Percentiles rank a stretch among this genome's conserved stretches.
Evolutionary conservation across 768 basidiomycete species (phyloP).

Genomic region (Kwoniella sp.): DNA sequence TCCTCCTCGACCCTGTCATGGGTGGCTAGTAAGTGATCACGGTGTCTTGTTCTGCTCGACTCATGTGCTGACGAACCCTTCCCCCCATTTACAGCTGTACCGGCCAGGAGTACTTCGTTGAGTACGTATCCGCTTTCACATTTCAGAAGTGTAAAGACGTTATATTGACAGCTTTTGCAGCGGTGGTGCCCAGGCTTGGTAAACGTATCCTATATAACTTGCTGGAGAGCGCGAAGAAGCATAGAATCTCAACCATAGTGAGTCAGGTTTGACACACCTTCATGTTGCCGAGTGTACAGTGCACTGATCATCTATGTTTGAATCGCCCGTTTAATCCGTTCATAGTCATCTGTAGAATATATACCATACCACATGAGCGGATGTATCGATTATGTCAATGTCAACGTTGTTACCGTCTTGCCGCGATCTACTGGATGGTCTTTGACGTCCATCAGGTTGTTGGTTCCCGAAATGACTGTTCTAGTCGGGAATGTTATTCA

Average conservation of each 20-base stretch:
- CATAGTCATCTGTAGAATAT: background rate
- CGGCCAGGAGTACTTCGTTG: conserved; percentile 19
- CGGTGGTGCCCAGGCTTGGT: conserved; percentile 23
- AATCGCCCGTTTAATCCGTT: background rate
- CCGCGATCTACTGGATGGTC: no score
- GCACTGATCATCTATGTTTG: background rate
- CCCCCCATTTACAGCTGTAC: conserved; percentile 8
- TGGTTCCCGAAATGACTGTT: no score
- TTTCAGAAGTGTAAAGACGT: background rate
- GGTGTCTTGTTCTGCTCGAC: background rate
- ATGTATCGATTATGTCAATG: background rate
- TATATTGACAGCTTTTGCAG: background rate
- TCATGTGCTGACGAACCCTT: background rate
- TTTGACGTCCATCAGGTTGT: no score
- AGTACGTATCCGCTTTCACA: background rate
- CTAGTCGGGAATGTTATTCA: no score
- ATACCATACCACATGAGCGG: background rate
- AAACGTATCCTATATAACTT: background rate
- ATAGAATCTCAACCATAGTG: background rate
- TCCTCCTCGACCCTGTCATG: conserved; percentile 58
- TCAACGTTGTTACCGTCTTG: background rate
- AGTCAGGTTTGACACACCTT: background rate
- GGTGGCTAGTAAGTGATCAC: conserved; percentile 22
- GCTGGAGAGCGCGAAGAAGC: background rate
- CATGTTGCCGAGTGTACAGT: background rate